phyloP scores from a whole-genome alignment of 305 asterid genomes.

The Fraxinus baroniana region DNA sequence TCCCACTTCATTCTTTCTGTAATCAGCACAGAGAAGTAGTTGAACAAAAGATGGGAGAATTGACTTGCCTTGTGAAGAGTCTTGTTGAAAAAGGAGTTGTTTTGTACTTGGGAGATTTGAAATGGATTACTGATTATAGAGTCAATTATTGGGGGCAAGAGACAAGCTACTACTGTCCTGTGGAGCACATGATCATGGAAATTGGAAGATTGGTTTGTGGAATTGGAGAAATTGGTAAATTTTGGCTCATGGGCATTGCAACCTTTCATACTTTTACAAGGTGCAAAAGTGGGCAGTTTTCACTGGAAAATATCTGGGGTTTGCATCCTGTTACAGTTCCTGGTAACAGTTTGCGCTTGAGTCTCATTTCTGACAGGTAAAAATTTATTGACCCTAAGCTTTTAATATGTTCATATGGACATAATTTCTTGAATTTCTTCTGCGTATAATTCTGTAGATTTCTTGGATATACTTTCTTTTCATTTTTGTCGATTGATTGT shows the following conservation, averaged over 20 bases:
- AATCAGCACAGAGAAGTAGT: conserved; percentile 61
- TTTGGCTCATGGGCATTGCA: conserved; percentile 86
- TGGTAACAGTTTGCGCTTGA: conserved; percentile 53
- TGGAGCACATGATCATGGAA: conserved; percentile 89
- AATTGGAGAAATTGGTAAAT: conserved; percentile 51
- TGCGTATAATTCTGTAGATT: neutral
- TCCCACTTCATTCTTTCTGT: conserved; percentile 53
- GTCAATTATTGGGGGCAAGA: conserved; percentile 34
- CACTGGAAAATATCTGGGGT: conserved; percentile 75
- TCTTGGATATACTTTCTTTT: neutral
- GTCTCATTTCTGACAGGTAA: conserved; percentile 68
- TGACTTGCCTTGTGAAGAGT: conserved; percentile 51
- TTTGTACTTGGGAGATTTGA: conserved; percentile 76
- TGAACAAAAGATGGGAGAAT: conserved; percentile 62
- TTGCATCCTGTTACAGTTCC: conserved; percentile 75
- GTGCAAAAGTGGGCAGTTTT: conserved; percentile 63
- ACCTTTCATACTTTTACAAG: conserved; percentile 70
- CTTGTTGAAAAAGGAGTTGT: conserved; percentile 66
- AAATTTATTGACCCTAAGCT: neutral
- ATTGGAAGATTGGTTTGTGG: conserved; percentile 60
- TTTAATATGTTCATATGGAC: neutral
- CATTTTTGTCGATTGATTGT: too few relatives aligned
- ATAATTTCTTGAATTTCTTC: neutral
- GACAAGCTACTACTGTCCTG: conserved; percentile 57
- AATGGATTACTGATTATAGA: conserved; percentile 74